Evolutionary conservation across 306 rosid genomes (phyloP), one percentile per base, ranked within the genome.

Genomic region (Cicer arietinum): DNA sequence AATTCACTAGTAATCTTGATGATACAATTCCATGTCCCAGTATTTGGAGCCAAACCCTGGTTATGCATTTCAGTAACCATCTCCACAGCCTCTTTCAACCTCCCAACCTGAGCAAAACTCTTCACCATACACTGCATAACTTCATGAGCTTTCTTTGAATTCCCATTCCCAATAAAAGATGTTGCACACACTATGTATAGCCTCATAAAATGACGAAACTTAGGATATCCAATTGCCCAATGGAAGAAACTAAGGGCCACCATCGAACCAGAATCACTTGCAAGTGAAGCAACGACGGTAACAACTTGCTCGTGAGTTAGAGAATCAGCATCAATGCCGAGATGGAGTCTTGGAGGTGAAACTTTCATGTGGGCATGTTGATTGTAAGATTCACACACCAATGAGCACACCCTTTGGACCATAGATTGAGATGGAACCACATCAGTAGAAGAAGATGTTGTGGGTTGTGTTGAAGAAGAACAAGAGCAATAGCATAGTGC

Each of bases 11-110:
- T 81, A 30, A 87, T 44, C 60, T 45, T 62, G 2, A 87, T 16
- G 9, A 83, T 80, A 73, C 86, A 79, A 77, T 91, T 94, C 88
- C 89, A 85, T 0, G 84, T 88, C 44, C 65, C 56, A 9, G 97
- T 84, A 52, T 61, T 86, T 40, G 90, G 78, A 53, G 56, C 40
- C 60, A 91, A 85, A 2, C 97, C 97, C 77, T 91, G 93, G 58
- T 87, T 86, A 69, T 85, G 92, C 88, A 94, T 84, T 69, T 91
- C 97, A 67, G 89, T 78, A 20, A 94, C 80, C 86, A 87, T 89
- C 47, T 94, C 91, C 14, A 83, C 85, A 4, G 96, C 96, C 80
- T 91, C 98, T 69, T 86, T 91, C n/a, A 91, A 77, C 82, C 84
- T 90, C 80, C 87, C 91, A 74, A 90, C 76, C 86, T 94, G 89